Evolutionary conservation across 306 rosid species (phyloP), one percentile per base, ranked within the genome.

Genomic region (Prunus campanulata): DNA sequence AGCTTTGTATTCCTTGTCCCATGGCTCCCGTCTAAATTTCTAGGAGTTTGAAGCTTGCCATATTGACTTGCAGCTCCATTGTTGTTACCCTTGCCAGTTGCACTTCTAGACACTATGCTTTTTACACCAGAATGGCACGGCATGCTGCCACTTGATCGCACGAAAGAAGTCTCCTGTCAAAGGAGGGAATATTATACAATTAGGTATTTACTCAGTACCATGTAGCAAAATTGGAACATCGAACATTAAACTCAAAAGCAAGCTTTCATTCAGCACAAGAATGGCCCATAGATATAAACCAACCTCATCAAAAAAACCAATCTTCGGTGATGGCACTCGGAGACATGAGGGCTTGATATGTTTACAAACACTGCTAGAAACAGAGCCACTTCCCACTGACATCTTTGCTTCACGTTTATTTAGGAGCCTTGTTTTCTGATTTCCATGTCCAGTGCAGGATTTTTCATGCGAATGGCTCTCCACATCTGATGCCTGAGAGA

Each of bases 221-320:
- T 29, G 46, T 55, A n/a, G 30, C 19, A 3, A 52, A 35, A 59
- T 42, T 16, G 13, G n/a, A 11, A 24, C 65, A 4, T 5, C 5
- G 9, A 71, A 39, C 30, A 61, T 48, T 29, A 20, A 70, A 39
- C 44, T 39, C 9, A 39, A 39, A 39, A 39, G 44, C 14, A 16
- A 13, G 3, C 51, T 35, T 6, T 29, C 16, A 15, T 57, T 35
- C 1, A 66, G 54, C 2, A 56, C 44, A 3, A 20, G 44, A 59
- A 49, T 42, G 60, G 9, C 27, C 49, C 61, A 68, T 47, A 4
- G 20, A 12, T 15, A 39, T 57, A n/a, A 70, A 78, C 79, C 80
- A 39, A 91, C 93, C 93, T 48, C 39, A 14, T 87, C 87, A 11
- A 88, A 90, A 47, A 68, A 88, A 0, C 89, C 93, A 35, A 78